These are phyloP conservation scores for Xylaria sp. DNA, from an alignment of 495 filamentous ascomycete genomes.

Conservation along the genomic window DNA sequence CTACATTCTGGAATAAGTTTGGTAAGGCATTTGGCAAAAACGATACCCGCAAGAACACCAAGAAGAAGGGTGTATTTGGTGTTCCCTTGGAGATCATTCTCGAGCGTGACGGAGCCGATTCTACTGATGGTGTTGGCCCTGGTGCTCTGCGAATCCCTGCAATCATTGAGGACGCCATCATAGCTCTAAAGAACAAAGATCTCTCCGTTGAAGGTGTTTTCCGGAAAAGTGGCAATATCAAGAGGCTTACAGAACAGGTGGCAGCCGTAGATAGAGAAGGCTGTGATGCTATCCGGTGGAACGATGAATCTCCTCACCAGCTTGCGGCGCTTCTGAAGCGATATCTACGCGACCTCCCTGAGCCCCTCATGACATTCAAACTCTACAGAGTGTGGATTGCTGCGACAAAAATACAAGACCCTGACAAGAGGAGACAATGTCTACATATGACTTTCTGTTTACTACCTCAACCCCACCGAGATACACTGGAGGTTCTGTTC, in stretches of 20 bases:
- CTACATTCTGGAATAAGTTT: conserved; percentile 95
- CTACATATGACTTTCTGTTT: conserved; percentile 93
- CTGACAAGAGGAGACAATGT: conserved; percentile 80
- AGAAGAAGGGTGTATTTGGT: conserved; percentile 95
- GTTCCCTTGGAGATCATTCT: conserved; percentile 84
- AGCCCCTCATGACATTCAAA: conserved; percentile 94
- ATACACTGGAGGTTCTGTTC: conserved; percentile 94
- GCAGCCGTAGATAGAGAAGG: conserved; percentile 84
- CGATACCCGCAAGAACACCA: conserved; percentile 75
- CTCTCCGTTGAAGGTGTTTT: conserved; percentile 99
- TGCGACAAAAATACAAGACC: conserved; percentile 86
- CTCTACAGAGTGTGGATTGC: conserved; percentile 89
- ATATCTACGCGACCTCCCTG: conserved; percentile 92
- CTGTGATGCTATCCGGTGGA: conserved; percentile 80
- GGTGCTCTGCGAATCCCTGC: conserved; percentile 86
- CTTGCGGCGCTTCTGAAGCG: conserved; percentile 94
- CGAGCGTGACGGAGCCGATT: conserved; percentile 93
- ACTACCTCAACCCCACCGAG: conserved; percentile 89
- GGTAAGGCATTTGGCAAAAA: conserved; percentile 88
- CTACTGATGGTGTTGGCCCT: conserved; percentile 92
- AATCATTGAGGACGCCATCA: conserved; percentile 88
- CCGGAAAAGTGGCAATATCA: conserved; percentile 98
- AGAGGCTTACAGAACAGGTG: conserved; percentile 81
- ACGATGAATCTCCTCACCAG: conserved; percentile 86
- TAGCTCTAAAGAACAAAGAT: conserved; percentile 97